phyloP scores from a whole-genome alignment of 768 basidiomycete species.

The Coprinellus micaceus region DNA sequence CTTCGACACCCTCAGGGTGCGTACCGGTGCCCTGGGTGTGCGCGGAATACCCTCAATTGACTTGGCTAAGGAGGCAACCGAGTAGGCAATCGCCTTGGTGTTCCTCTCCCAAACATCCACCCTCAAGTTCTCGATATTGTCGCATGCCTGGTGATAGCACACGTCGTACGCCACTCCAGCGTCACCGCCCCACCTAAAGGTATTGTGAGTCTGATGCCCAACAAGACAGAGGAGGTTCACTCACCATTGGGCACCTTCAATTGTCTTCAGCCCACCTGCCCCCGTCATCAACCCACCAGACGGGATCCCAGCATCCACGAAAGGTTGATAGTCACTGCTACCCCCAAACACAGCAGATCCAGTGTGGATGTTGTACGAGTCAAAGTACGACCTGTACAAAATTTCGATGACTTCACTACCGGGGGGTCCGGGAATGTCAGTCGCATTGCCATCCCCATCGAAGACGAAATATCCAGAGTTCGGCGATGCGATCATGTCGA shows the following conservation, averaged over 20 bases:
- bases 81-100: constrained; percentile 22
- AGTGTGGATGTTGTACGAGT: constrained; percentile 14
- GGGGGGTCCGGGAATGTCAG: constrained; percentile 24
- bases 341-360: constrained; percentile 22
- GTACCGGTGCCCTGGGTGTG: background rate
- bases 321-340: constrained; percentile 30
- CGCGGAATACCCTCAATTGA: constrained; percentile 21
- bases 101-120: constrained; percentile 20
- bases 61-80: constrained; percentile 21
- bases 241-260: constrained; percentile 20
- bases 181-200: constrained; percentile 27
- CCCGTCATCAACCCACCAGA: constrained; percentile 29
- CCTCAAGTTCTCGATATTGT: constrained; percentile 25
- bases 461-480: constrained; percentile 26
- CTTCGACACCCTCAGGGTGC: background rate
- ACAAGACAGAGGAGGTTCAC: background rate
- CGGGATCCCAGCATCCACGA: constrained; percentile 27
- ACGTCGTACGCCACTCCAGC: constrained; percentile 25
- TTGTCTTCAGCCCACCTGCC: constrained; percentile 25
- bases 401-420: constrained; percentile 29
- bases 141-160: constrained; percentile 29
- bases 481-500: constrained; percentile 32
- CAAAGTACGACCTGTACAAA: constrained; percentile 24
- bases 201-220: background rate
- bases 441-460: constrained; percentile 29